Evolutionary conservation across 371 early-diverging fungal genomes (phyloP).

Genomic region (Encephalitozoon intestinalis): DNA sequence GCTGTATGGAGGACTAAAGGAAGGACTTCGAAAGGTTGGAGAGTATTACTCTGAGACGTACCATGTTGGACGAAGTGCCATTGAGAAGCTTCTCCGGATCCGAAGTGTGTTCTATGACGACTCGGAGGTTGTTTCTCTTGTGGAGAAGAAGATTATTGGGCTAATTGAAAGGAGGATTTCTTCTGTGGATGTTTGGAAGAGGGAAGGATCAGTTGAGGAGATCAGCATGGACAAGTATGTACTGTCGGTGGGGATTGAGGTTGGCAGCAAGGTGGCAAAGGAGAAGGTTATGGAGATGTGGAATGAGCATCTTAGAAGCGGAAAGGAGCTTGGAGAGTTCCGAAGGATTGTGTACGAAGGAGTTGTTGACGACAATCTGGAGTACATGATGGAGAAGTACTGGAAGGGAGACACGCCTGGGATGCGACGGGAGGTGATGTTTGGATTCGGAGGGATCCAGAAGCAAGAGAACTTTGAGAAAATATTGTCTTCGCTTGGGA

Average conservation of each 20-base stretch:
- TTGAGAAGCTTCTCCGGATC: conserved; percentile 59
- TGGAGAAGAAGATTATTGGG: neutral
- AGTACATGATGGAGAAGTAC: neutral
- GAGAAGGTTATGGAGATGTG: neutral
- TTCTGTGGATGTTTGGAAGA: no score
- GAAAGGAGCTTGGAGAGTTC: neutral
- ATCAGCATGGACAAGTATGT: neutral
- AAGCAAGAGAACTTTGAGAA: neutral
- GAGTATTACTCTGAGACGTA: conserved; percentile 3
- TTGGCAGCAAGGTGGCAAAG: neutral
- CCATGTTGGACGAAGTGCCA: conserved; percentile 62
- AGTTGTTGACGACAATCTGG: conserved; percentile 21
- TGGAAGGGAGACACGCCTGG: neutral
- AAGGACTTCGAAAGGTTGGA: neutral
- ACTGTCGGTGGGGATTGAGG: neutral
- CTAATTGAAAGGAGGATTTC: neutral
- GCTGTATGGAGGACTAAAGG: neutral
- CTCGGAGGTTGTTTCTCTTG: conserved; percentile 53
- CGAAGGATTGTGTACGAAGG: neutral
- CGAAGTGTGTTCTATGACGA: conserved; percentile 59
- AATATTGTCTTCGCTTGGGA: neutral
- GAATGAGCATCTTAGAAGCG: neutral
- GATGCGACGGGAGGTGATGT: neutral
- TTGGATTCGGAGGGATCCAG: neutral
- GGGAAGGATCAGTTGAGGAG: neutral